Conservation (phyloP, 2,329 filamentous ascomycete species). For the Colletotrichum tamarilloi region DNA sequence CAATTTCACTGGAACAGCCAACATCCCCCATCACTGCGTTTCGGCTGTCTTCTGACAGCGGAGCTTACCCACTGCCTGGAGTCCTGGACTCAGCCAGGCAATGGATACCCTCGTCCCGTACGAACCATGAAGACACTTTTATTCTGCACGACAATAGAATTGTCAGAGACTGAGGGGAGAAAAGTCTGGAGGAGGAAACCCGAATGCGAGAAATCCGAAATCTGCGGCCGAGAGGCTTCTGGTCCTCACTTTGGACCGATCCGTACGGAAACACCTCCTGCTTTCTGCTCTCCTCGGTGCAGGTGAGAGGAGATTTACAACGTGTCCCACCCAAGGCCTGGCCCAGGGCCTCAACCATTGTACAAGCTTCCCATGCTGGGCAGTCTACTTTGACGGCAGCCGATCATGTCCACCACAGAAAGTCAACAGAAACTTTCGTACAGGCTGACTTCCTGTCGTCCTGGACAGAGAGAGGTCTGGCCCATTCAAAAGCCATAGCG, state of each 20-base stretch:
- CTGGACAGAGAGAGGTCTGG: neutral
- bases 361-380: neutral
- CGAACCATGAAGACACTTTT: too few relatives aligned
- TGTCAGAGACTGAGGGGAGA: neutral
- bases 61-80: conserved; percentile 6
- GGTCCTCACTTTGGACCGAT: neutral
- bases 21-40: neutral
- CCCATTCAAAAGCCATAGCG: conserved; percentile 2
- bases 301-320: neutral
- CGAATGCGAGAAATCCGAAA: neutral
- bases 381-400: conserved; percentile 2
- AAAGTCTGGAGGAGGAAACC: neutral
- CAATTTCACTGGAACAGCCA: neutral
- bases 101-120: neutral
- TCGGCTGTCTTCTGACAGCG: neutral
- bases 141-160: neutral
- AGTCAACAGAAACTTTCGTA: neutral
- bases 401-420: neutral
- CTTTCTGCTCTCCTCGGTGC: neutral
- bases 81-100: neutral
- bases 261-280: neutral
- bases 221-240: conserved; percentile 12
- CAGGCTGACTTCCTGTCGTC: neutral
- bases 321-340: neutral
- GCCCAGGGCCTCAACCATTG: neutral